A percentile compares a stretch with the other conserved stretches of the same genome.
Conservation (phyloP, 2,329 filamentous ascomycete genomes). For the Akanthomyces lecanii region DNA sequence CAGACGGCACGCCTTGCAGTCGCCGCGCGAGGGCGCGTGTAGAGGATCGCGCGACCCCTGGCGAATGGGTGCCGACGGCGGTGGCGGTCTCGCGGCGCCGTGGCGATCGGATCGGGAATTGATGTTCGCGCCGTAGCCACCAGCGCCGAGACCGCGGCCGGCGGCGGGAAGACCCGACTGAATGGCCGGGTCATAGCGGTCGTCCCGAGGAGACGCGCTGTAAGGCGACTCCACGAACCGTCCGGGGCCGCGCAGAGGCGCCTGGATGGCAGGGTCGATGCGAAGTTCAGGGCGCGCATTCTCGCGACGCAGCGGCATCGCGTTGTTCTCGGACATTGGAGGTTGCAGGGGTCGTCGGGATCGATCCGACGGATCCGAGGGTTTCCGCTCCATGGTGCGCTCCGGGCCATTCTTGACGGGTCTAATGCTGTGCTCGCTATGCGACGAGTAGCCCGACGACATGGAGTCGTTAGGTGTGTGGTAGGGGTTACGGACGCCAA, state of each 20-base stretch:
- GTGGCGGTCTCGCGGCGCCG: constrained; percentile 9
- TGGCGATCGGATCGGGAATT: neutral
- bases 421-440: constrained; percentile 50
- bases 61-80: constrained; percentile 25
- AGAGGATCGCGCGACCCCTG: constrained; percentile 38
- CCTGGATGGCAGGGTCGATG: constrained; percentile 31
- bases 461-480: constrained; percentile 61
- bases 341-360: neutral
- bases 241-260: constrained; percentile 23
- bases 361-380: neutral
- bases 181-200: constrained; percentile 23
- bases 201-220: constrained; percentile 24
- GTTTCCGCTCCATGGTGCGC: constrained; percentile 23
- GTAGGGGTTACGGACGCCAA: constrained; percentile 59
- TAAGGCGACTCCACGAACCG: constrained; percentile 28
- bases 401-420: constrained; percentile 54
- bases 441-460: constrained; percentile 60
- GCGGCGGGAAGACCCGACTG: constrained; percentile 20
- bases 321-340: constrained; percentile 40
- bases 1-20: constrained; percentile 77
- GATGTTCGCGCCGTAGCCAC: constrained; percentile 11
- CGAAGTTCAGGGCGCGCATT: constrained; percentile 28
- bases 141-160: constrained; percentile 14
- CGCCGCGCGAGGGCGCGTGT: constrained; percentile 55
- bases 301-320: constrained; percentile 42